phyloP scores from a whole-genome alignment of 2,329 filamentous ascomycete genomes.

The Colletotrichum aenigma region DNA sequence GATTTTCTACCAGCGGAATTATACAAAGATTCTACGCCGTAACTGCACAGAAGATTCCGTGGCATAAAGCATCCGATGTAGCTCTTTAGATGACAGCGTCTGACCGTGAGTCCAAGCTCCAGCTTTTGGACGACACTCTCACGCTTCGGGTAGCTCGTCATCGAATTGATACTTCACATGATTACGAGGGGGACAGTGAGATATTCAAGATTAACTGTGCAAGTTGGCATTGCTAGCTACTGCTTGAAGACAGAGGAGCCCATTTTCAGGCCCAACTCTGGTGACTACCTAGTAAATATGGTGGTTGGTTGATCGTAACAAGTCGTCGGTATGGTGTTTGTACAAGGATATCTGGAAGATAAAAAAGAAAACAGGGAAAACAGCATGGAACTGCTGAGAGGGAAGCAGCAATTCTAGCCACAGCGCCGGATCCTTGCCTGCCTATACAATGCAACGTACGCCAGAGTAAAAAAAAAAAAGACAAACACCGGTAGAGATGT shows the following conservation, averaged over 20 bases:
- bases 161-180: neutral
- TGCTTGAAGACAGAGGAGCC: neutral
- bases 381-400: neutral
- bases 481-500: neutral
- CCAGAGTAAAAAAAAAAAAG: neutral
- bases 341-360: constrained; percentile 11
- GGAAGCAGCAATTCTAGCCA: neutral
- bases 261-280: neutral
- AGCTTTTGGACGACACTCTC: neutral
- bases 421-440: neutral
- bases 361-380: neutral
- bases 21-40: neutral
- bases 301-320: neutral
- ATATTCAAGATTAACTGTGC: constrained; percentile 1
- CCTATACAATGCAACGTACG: neutral
- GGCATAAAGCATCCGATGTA: neutral
- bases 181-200: neutral
- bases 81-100: neutral
- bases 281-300: neutral
- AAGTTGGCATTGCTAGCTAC: constrained; percentile 9
- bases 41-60: neutral
- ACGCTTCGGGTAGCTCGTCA: neutral
- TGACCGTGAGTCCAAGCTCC: neutral
- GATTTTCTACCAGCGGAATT: neutral
- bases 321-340: neutral